Evolutionary conservation across 805 yeast genomes (phyloP).

Genomic region (Candida arabinofermentans): DNA sequence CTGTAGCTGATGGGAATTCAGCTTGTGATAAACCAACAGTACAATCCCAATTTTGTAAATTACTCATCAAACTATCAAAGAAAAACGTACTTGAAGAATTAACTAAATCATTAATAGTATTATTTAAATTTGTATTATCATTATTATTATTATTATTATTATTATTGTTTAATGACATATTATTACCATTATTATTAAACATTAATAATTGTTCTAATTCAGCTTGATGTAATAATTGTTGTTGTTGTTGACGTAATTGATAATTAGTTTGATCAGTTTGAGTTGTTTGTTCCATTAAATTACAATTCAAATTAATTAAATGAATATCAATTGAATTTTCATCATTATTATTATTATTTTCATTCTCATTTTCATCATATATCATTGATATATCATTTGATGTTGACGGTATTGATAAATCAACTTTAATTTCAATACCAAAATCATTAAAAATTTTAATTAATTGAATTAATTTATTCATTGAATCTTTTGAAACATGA

Average conservation of each 20-base stretch:
- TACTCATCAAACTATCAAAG: slow-evolving; percentile 20
- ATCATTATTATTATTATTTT: slow-evolving; percentile 1
- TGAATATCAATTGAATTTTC: slow-evolving; percentile 8
- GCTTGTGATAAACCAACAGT: not conserved
- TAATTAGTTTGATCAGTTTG: slow-evolving; percentile 14
- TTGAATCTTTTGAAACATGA: slow-evolving; percentile 25
- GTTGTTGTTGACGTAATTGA: slow-evolving; percentile 17
- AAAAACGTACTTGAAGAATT: slow-evolving; percentile 9
- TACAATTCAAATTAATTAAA: slow-evolving; percentile 11
- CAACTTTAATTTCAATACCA: slow-evolving; percentile 13
- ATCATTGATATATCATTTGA: too few species aligned
- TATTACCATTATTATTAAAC: not conserved
- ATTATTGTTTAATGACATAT: too few species aligned
- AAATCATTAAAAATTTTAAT: slow-evolving; percentile 19
- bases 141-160: too few species aligned
- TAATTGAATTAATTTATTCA: slow-evolving; percentile 22
- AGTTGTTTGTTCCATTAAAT: slow-evolving; percentile 12
- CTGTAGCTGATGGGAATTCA: not conserved
- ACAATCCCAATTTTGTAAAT: slow-evolving; percentile 23
- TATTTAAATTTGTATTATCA: not conserved
- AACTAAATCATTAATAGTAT: slow-evolving; percentile 8
- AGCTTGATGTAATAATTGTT: slow-evolving; percentile 5
- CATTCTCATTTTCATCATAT: slow-evolving; percentile 2
- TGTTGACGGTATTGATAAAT: slow-evolving; percentile 12
- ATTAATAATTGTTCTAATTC: slow-evolving; percentile 4